Evolutionary conservation across 257 asterid species (phyloP).

Genomic region (Scutellaria minor): DNA sequence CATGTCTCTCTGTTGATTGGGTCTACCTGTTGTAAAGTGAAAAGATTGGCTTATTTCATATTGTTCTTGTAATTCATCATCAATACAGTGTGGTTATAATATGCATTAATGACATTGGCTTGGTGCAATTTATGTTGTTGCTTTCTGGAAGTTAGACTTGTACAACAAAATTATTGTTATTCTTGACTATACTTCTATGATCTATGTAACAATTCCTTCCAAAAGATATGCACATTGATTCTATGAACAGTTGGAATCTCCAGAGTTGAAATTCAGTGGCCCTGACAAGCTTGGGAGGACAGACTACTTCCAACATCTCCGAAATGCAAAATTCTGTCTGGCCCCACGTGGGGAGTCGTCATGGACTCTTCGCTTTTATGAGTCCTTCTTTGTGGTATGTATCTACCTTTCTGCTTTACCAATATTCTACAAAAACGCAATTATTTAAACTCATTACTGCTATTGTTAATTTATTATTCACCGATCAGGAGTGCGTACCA

Average conservation of each 20-base stretch:
- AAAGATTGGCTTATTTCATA: not conserved
- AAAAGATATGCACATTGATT: conserved; percentile 59
- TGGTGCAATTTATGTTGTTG: not conserved
- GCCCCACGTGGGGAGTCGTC: conserved; percentile 99
- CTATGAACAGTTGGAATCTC: conserved; percentile 96
- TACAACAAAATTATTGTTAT: not conserved
- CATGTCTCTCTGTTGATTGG: not conserved
- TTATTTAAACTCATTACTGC: conserved; percentile 29
- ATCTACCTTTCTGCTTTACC: conserved; percentile 17
- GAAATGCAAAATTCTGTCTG: conserved; percentile 90
- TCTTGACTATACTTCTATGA: conserved; percentile 22
- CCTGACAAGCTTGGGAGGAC: conserved; percentile 77
- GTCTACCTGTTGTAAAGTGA: not conserved
- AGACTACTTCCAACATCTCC: conserved; percentile 88
- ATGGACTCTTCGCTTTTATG: conserved; percentile 99
- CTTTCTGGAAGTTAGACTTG: conserved; percentile 1
- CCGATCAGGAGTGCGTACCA: conserved; percentile 91
- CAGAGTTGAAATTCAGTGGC: conserved; percentile 94
- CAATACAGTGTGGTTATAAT: not conserved
- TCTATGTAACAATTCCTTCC: conserved; percentile 34
- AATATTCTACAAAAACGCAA: not conserved
- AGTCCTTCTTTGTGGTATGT: conserved; percentile 93
- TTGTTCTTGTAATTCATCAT: conserved; percentile 13
- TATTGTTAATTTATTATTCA: conserved; percentile 36
- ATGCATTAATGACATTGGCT: not conserved